A percentile compares a stretch with the other conserved stretches of the same genome.
Evolutionary conservation across 2,329 filamentous ascomycete genomes (phyloP).

Genomic region (Curvularia sp.): DNA sequence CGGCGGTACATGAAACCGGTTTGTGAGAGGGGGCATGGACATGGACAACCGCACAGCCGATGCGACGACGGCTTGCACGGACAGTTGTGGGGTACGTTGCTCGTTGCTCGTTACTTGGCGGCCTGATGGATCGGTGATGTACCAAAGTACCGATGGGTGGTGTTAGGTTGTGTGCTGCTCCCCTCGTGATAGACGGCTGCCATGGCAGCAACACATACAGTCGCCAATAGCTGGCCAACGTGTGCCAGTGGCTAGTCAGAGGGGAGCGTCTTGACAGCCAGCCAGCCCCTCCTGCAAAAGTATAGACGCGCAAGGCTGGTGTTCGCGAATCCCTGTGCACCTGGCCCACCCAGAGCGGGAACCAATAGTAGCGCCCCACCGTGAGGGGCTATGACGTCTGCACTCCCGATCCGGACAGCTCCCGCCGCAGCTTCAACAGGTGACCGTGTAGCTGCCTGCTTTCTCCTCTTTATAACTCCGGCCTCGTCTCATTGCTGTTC

Average conservation of each 20-base stretch:
- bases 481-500: conserved; percentile 16
- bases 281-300: background rate
- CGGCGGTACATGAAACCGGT: conserved; percentile 25
- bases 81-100: conserved; percentile 25
- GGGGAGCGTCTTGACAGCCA: background rate
- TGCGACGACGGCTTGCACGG: conserved; percentile 14
- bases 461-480: conserved; percentile 36
- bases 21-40: conserved; percentile 14
- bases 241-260: background rate
- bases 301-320: conserved; percentile 10
- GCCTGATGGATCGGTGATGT: conserved; percentile 12
- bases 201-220: no score
- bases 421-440: conserved; percentile 34
- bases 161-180: no score
- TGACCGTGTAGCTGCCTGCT: conserved; percentile 37
- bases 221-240: background rate
- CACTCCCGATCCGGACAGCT: conserved; percentile 38
- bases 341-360: conserved; percentile 11
- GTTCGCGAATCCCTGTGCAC: conserved; percentile 15
- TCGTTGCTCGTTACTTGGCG: conserved; percentile 19
- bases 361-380: conserved; percentile 32
- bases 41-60: conserved; percentile 12
- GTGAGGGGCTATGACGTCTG: conserved; percentile 42
- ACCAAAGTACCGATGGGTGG: conserved; percentile 9
- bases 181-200: no score